These are phyloP conservation scores for Agaricus blazei DNA, from an alignment of 768 basidiomycete species.

Conservation along the genomic window DNA sequence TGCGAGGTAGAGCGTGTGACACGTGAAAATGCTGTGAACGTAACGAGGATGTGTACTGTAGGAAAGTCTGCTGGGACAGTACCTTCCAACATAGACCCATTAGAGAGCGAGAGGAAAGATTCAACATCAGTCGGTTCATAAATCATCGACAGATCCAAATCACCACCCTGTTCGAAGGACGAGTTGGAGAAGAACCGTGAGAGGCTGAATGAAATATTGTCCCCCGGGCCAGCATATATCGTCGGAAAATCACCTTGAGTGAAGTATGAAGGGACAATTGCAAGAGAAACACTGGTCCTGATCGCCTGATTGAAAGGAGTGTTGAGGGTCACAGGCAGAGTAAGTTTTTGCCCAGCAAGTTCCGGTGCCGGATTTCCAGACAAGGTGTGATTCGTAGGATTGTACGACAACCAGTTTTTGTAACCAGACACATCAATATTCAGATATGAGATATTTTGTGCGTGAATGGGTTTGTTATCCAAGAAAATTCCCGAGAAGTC, in stretches of 20 bases:
- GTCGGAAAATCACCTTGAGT: conserved; percentile 49
- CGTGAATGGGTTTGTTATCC: conserved; percentile 54
- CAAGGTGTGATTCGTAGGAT: conserved; percentile 48
- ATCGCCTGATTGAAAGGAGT: conserved; percentile 67
- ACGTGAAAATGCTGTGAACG: conserved; percentile 65
- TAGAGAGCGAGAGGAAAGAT: conserved; percentile 9
- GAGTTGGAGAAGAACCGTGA: conserved; percentile 50
- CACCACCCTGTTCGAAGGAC: conserved; percentile 26
- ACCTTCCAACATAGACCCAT: conserved; percentile 44
- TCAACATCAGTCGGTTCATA: conserved; percentile 40
- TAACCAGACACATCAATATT: conserved; percentile 54
- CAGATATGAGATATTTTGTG: conserved; percentile 51
- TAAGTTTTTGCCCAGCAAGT: conserved; percentile 25
- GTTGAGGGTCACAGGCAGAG: conserved; percentile 57
- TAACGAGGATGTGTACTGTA: conserved; percentile 38
- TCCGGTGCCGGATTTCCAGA: conserved; percentile 58
- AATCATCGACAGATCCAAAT: conserved; percentile 47
- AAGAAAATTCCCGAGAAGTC: conserved; percentile 64
- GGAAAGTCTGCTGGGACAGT: conserved; percentile 44
- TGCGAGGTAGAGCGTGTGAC: conserved; percentile 70
- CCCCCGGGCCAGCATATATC: conserved; percentile 46
- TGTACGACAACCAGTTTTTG: conserved; percentile 57
- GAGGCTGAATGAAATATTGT: conserved; percentile 49
- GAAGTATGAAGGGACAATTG: conserved; percentile 73
- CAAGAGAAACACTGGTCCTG: conserved; percentile 57